A percentile compares a stretch with the other conserved stretches of the same genome.
Conservation (phyloP, 2,329 filamentous ascomycete species). For the Coniella lustricola region DNA sequence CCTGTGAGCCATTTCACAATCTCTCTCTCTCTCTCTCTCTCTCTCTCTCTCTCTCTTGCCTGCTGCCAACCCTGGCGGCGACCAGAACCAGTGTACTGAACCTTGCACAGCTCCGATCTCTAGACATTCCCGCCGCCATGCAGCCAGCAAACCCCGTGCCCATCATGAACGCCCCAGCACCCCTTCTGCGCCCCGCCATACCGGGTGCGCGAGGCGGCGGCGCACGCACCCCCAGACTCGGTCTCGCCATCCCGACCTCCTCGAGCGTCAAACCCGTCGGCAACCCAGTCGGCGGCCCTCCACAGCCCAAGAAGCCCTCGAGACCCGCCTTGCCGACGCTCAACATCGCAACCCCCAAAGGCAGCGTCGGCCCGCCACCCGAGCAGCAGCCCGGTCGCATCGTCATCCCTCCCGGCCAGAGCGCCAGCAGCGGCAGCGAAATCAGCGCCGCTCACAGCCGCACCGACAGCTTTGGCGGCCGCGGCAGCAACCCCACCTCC, state of each 20-base stretch:
- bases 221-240: conserved; percentile 66
- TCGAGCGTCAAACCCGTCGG: conserved; percentile 73
- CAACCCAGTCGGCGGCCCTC: conserved; percentile 29
- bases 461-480: conserved; percentile 75
- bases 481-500: conserved; percentile 73
- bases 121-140: conserved; percentile 11
- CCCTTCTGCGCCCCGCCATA: conserved; percentile 76
- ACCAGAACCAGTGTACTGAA: too few relatives aligned
- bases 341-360: conserved; percentile 82
- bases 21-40: neutral
- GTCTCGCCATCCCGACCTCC: conserved; percentile 83
- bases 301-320: conserved; percentile 27
- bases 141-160: conserved; percentile 27
- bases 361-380: conserved; percentile 65
- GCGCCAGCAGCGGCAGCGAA: conserved; percentile 72
- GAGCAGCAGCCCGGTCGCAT: conserved; percentile 50
- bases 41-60: neutral
- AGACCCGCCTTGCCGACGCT: conserved; percentile 70
- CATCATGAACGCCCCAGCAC: conserved; percentile 64
- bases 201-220: conserved; percentile 60
- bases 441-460: conserved; percentile 72
- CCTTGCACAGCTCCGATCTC: conserved; percentile 9
- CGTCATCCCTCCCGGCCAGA: conserved; percentile 52
- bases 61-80: neutral
- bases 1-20: conserved; percentile 8